A percentile compares a stretch with the other conserved stretches of the same genome.
Evolutionary conservation across 768 basidiomycete genomes (phyloP).

Genomic region (Exsudoporus frostii): DNA sequence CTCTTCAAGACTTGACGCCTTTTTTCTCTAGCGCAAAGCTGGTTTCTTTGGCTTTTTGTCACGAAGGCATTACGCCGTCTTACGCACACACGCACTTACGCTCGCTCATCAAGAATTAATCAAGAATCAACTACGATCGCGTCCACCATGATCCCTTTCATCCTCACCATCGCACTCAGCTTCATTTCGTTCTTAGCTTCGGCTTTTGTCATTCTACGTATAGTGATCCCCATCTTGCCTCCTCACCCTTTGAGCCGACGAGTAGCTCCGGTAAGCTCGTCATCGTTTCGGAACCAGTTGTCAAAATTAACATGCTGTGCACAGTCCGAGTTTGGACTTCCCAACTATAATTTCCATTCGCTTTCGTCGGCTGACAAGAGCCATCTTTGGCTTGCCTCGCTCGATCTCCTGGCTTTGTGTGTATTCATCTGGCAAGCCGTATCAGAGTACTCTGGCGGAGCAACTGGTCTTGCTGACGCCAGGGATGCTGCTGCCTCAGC

Average conservation of each 20-base stretch:
- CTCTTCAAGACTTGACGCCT: conserved; percentile 20
- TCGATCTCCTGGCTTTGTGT: conserved; percentile 60
- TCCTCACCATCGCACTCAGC: conserved; percentile 63
- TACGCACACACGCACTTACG: conserved; percentile 30
- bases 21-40: conserved; percentile 22
- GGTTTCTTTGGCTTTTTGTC: conserved; percentile 31
- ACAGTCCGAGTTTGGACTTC: conserved; percentile 74
- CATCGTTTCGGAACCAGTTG: not conserved
- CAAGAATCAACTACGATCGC: conserved; percentile 17
- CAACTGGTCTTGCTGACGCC: conserved; percentile 42
- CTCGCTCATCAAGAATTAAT: conserved; percentile 14
- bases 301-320: conserved; percentile 14
- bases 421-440: conserved; percentile 68
- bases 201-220: conserved; percentile 72
- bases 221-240: conserved; percentile 71
- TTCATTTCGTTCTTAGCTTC: conserved; percentile 72
- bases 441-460: conserved; percentile 47
- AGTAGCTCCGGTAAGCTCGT: conserved; percentile 60
- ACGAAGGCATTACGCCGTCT: conserved; percentile 39
- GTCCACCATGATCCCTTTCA: conserved; percentile 59
- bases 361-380: conserved; percentile 67
- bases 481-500: conserved; percentile 51
- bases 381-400: conserved; percentile 68
- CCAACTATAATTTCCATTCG: conserved; percentile 52
- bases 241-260: conserved; percentile 71